Base-by-base conservation (phyloP, 306 rosid genomes). In the Sesbania bispinosa region DNA sequence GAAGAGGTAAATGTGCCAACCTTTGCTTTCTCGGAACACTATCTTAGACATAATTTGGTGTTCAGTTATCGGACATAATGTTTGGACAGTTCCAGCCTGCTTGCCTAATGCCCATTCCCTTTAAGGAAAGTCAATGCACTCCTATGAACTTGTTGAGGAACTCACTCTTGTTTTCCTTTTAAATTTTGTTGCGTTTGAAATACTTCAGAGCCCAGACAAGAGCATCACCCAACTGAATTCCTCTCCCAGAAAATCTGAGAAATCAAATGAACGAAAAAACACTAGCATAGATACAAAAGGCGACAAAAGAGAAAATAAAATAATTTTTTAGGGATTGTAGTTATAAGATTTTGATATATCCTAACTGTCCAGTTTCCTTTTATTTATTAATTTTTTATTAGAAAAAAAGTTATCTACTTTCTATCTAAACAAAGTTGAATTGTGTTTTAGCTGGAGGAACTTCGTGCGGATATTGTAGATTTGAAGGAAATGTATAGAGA, bases 401-500 rank as follows among this genome's bases (percentile, higher is more conserved):
- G 65, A 35, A 58, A 75, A 35, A 58, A 75, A 71, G 35, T 45
- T 66, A 11, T 55, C 11, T 53, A n/a, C 26, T 24, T 36, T 78
- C 35, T 70, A 77, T 67, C 76, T 77, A 30, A 73, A 73, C 67
- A 46, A 77, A 41, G 29, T 69, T 85, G 57, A 69, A 50, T n/a
- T 74, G 63, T 84, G 73, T 79, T 67, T n/a, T 65, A 95, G 99
- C 82, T 95, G 89, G 99, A 95, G 85, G 99, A 95, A 75, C 99
- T 95, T 54, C 97, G 99, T 15, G 99, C 97, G 26, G 99, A 95
- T 85, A 92, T 95, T 77, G 74, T 95, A 16, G 99, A 95, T 81
- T 85, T 95, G 87, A 95, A 95, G 90, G 99, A 95, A 80, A 95
- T 95, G 99, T 95, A 95, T 86, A 88, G 97, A 73, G 99, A 95